phyloP scores from a whole-genome alignment of 73 alveolate genomes.

The Stentor coeruleus region DNA sequence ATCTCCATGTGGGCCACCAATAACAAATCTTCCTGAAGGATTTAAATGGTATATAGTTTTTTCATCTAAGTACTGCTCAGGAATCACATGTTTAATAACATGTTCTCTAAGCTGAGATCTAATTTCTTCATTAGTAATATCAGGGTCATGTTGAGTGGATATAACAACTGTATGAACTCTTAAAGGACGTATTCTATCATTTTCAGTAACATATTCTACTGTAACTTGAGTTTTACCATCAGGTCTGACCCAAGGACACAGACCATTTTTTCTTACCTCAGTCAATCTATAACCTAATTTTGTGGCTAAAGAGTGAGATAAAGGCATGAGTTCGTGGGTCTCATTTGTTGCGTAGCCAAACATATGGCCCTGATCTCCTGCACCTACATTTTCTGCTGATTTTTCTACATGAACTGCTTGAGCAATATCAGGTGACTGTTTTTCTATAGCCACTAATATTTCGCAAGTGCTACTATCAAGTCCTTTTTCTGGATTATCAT shows the following conservation, averaged over 20 bases:
- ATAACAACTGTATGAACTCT: conserved; percentile 91
- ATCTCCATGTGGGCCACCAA: conserved; percentile 99
- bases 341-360: conserved; percentile 99
- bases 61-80: conserved; percentile 70
- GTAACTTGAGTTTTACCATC: conserved; percentile 98
- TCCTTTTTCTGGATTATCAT: conserved; percentile 88
- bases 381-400: conserved; percentile 91
- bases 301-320: conserved; percentile 90
- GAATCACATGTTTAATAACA: conserved; percentile 81
- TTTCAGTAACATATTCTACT: conserved; percentile 87
- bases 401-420: conserved; percentile 90
- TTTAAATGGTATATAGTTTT: conserved; percentile 84
- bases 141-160: conserved; percentile 93
- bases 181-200: conserved; percentile 75
- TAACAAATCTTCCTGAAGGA: conserved; percentile 91
- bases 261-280: conserved; percentile 84
- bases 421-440: conserved; percentile 84
- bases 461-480: conserved; percentile 75
- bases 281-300: conserved; percentile 79
- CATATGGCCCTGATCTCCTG: conserved; percentile 99
- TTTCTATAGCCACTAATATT: conserved; percentile 61
- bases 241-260: conserved; percentile 92
- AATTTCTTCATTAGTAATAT: conserved; percentile 69
- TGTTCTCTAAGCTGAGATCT: conserved; percentile 61
- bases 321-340: conserved; percentile 91